phyloP scores from a whole-genome alignment of 1,139 yeast genomes.

The Debaryomyces subglobosus region DNA sequence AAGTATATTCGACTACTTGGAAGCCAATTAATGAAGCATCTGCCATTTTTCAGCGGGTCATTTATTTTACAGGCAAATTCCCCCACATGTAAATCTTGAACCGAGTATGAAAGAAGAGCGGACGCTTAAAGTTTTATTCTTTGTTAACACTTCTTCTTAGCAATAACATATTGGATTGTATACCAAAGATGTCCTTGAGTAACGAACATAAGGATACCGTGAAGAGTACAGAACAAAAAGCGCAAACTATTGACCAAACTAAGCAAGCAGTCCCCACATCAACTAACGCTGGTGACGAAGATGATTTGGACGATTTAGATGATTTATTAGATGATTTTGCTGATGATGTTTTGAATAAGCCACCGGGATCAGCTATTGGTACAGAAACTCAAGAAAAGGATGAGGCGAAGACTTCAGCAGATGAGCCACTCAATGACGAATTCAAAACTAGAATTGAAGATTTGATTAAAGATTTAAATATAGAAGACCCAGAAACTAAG shows the following conservation, averaged over 20 bases:
- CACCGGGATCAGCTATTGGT: constrained; percentile 51
- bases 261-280: neutral
- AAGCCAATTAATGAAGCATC: neutral
- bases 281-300: constrained; percentile 32
- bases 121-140: neutral
- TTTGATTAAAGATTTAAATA: constrained; percentile 59
- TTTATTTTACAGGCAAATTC: neutral
- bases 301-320: constrained; percentile 74
- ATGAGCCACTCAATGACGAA: constrained; percentile 39
- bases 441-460: constrained; percentile 55
- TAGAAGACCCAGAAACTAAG: constrained; percentile 63
- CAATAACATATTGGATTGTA: neutral
- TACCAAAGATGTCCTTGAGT: neutral
- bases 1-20: neutral
- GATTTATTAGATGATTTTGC: constrained; percentile 78
- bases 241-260: neutral
- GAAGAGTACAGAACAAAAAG: neutral
- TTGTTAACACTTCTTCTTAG: neutral
- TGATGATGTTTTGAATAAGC: constrained; percentile 67
- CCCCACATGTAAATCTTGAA: constrained; percentile 5
- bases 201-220: neutral
- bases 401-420: constrained; percentile 20
- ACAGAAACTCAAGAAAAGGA: constrained; percentile 18
- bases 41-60: constrained; percentile 7
- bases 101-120: constrained; percentile 2